Evolutionary conservation across 306 rosid genomes (phyloP), one percentile per base, ranked within the genome.

Genomic region (Malus domestica): DNA sequence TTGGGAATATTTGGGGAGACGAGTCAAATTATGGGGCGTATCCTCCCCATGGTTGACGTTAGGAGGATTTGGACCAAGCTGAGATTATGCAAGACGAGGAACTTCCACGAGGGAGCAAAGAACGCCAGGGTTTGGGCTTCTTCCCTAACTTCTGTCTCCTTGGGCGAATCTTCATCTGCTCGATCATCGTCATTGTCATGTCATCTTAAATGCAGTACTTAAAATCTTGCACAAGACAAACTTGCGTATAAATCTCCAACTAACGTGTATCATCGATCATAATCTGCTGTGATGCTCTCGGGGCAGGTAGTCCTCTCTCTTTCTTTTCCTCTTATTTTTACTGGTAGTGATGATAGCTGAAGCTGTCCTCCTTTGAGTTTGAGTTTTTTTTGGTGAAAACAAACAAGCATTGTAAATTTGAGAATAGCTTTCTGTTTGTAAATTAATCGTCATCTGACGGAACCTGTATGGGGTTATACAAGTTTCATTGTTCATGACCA

Each of bases 101-200:
- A 81, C 83, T 85, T 90, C 74, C 98, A 83, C n/a, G 85, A 84
- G 79, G 86, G 93, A 25, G 89, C 90, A 0, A 86, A 77, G 83
- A 90, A 83, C 25, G 96, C 89, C 19, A 68, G 86, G 76, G 96
- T 88, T 72, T 92, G 92, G 97, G 93, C 91, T 1, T 91, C 97
- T 16, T 90, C 97, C 73, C 80, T 92, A 64, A 83, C 91, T 52
- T 88, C 93, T 7, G 96, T 92, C 71, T 89, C 97, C 18, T 79
- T 88, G 73, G 93, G 91, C 3, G 81, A 91, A 75, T 79, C 95
- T 5, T 82, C 93, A 23, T 83, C 85, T 2, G 78, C 84, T 40
- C 85, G 75, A 67, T 79, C 74, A 8, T 80, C 79, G 19, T 79
- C 68, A 14, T 40, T 40, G 45, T 67, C 45, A 25, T 25, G 25